Evolutionary conservation across 306 rosid genomes (phyloP).

Genomic region (Urtica urens): DNA sequence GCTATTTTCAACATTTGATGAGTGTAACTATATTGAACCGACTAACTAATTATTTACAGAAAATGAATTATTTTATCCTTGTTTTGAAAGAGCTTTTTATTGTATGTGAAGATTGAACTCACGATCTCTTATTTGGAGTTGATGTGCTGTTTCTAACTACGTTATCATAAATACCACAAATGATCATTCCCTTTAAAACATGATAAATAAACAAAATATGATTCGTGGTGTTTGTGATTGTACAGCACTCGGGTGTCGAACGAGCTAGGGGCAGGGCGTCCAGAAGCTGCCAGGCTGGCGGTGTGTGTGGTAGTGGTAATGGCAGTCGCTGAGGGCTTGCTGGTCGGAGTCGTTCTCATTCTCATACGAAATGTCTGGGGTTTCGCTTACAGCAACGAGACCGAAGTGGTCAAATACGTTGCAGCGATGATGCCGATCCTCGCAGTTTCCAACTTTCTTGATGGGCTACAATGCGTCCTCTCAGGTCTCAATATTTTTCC

Average conservation of each 20-base stretch:
- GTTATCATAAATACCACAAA: too few relatives aligned
- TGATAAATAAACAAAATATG: background rate
- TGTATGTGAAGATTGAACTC: too few relatives aligned
- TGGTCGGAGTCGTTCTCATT: conserved; percentile 33
- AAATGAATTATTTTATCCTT: too few relatives aligned
- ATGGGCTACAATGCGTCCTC: conserved; percentile 59
- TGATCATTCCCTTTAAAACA: background rate
- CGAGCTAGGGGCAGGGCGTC: conserved; percentile 65
- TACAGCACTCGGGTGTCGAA: conserved; percentile 64
- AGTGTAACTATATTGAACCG: too few relatives aligned
- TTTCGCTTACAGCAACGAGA: conserved; percentile 43
- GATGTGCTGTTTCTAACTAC: too few relatives aligned
- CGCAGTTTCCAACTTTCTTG: conserved; percentile 47
- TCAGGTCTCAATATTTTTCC: conserved; percentile 31
- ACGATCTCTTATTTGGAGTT: too few relatives aligned
- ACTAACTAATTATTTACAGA: too few relatives aligned
- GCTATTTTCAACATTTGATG: too few relatives aligned
- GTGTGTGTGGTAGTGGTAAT: conserved; percentile 32
- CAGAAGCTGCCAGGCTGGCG: conserved; percentile 45
- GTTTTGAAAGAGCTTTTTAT: too few relatives aligned
- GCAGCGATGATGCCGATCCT: conserved; percentile 57
- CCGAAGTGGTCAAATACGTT: conserved; percentile 45
- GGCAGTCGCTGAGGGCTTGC: conserved; percentile 40
- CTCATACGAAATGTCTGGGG: conserved; percentile 62
- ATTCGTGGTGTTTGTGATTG: conserved; percentile 2